Conservation (phyloP, 2,329 filamentous ascomycete species). For the Blastomyces emzantsi region DNA sequence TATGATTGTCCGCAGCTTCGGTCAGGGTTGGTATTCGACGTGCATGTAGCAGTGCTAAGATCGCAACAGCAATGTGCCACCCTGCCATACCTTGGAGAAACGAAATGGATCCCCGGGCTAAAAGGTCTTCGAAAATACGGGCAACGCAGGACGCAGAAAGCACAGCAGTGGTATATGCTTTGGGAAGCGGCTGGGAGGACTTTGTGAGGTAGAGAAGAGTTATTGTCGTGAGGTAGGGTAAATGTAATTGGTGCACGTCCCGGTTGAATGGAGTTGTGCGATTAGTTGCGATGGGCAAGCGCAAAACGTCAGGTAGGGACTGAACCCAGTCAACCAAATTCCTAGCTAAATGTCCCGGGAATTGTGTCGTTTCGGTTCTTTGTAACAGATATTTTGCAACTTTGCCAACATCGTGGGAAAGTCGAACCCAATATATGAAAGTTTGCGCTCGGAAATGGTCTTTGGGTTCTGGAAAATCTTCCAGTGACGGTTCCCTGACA, state of each 20-base stretch:
- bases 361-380: slow-evolving; percentile 15
- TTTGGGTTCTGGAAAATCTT: slow-evolving; percentile 32
- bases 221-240: slow-evolving; percentile 37
- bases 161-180: slow-evolving; percentile 31
- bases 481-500: slow-evolving; percentile 30
- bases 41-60: slow-evolving; percentile 36
- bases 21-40: slow-evolving; percentile 26
- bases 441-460: slow-evolving; percentile 30
- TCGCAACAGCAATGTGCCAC: slow-evolving; percentile 38
- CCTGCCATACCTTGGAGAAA: slow-evolving; percentile 39
- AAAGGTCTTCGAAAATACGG: slow-evolving; percentile 32
- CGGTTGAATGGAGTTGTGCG: slow-evolving; percentile 31
- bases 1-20: slow-evolving; percentile 26
- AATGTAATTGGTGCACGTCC: slow-evolving; percentile 36
- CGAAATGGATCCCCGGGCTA: slow-evolving; percentile 32
- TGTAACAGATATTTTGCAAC: slow-evolving; percentile 33
- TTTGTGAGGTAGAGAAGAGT: slow-evolving; percentile 34
- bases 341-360: slow-evolving; percentile 23
- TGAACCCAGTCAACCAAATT: slow-evolving; percentile 32
- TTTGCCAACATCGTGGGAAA: slow-evolving; percentile 35
- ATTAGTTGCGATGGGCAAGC: slow-evolving; percentile 25
- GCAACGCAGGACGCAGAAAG: slow-evolving; percentile 34
- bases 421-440: slow-evolving; percentile 37
- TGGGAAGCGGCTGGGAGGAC: slow-evolving; percentile 30
- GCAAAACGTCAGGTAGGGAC: slow-evolving; percentile 27